phyloP scores from a whole-genome alignment of 2,329 filamentous ascomycete genomes.

The Colletotrichum caudatum region DNA sequence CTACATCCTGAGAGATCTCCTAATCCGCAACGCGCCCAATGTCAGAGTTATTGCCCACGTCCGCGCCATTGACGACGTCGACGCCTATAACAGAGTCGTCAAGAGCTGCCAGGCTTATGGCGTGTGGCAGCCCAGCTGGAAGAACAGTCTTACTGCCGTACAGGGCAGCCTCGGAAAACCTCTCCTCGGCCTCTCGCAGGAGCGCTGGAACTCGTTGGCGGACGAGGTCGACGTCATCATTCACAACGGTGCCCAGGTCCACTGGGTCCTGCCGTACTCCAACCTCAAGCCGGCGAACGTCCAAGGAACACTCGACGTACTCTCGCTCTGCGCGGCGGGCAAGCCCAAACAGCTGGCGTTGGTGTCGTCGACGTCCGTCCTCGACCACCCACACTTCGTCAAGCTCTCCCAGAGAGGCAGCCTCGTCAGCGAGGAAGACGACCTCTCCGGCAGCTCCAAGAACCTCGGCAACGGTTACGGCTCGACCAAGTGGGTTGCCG shows the following conservation, averaged over 20 bases:
- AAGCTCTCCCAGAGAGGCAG: slow-evolving; percentile 77
- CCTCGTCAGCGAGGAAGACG: slow-evolving; percentile 74
- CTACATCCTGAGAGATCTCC: slow-evolving; percentile 81
- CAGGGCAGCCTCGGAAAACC: slow-evolving; percentile 80
- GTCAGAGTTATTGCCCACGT: slow-evolving; percentile 31
- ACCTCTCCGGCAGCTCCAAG: slow-evolving; percentile 79
- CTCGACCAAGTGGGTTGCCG: slow-evolving; percentile 84
- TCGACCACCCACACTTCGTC: slow-evolving; percentile 87
- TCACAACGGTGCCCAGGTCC: slow-evolving; percentile 84
- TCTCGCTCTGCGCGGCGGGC: slow-evolving; percentile 80
- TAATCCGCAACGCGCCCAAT: slow-evolving; percentile 72
- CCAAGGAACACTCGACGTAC: slow-evolving; percentile 79
- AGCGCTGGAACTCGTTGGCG: slow-evolving; percentile 57
- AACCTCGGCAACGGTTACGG: slow-evolving; percentile 90
- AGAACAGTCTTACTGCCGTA: slow-evolving; percentile 72
- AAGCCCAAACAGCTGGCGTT: slow-evolving; percentile 86
- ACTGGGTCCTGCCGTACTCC: slow-evolving; percentile 86
- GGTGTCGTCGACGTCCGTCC: slow-evolving; percentile 83
- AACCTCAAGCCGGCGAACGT: slow-evolving; percentile 82
- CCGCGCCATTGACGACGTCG: slow-evolving; percentile 15
- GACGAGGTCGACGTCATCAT: slow-evolving; percentile 78
- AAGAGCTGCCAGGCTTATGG: slow-evolving; percentile 65
- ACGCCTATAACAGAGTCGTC: slow-evolving; percentile 5
- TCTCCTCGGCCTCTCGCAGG: slow-evolving; percentile 76
- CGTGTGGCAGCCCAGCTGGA: slow-evolving; percentile 81